Conservation (phyloP, 1,284 basidiomycete species). For the Papiliotrema terrestris region DNA sequence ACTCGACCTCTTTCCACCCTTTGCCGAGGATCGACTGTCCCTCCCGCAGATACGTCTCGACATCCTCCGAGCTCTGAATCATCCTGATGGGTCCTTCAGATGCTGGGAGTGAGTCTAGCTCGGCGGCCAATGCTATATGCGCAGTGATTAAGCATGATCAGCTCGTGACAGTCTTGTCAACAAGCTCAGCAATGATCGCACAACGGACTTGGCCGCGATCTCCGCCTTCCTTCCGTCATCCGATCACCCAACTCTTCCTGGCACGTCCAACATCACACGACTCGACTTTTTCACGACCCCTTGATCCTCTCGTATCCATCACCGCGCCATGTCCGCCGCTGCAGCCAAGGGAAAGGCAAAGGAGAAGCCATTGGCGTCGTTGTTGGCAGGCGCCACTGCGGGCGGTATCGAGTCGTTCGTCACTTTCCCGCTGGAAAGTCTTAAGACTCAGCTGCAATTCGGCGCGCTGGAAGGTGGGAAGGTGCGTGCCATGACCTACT, state of each 20-base stretch:
- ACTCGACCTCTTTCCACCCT: conserved; percentile 38
- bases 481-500: conserved; percentile 19
- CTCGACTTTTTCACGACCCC: neutral
- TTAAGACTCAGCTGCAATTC: conserved; percentile 63
- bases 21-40: conserved; percentile 26
- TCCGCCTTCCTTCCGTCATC: neutral
- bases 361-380: conserved; percentile 68
- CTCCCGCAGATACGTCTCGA: conserved; percentile 5
- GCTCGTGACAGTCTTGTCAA: too few relatives aligned
- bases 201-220: too few relatives aligned
- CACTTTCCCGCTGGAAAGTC: conserved; percentile 76
- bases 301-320: too few relatives aligned
- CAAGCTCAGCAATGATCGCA: too few relatives aligned
- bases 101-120: too few relatives aligned
- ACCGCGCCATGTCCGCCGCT: neutral
- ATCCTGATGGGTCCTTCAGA: neutral
- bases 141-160: neutral
- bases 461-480: conserved; percentile 34
- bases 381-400: conserved; percentile 88
- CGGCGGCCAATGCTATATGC: too few relatives aligned
- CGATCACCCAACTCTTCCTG: neutral
- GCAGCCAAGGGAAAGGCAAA: conserved; percentile 18
- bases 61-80: conserved; percentile 4
- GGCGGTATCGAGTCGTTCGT: conserved; percentile 80
- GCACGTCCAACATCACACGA: neutral